Base-by-base conservation (phyloP, 495 filamentous ascomycete species). In the Mycothermus thermophilus region DNA sequence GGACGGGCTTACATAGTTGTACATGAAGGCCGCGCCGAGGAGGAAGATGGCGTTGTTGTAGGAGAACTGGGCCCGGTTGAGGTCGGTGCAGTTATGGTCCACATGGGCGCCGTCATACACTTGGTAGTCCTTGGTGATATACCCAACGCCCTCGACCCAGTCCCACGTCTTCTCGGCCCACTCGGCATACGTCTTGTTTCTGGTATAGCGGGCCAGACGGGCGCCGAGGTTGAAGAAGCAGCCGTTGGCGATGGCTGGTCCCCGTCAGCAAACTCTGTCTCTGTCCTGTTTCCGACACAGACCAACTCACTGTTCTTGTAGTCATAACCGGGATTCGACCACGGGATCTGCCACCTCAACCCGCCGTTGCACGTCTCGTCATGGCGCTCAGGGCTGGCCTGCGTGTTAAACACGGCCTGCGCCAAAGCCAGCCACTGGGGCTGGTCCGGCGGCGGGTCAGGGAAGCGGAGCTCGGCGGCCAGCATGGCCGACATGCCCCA, bases 141-240 rank as follows among this genome's bases (percentile, higher is more conserved):
- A 71, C 0, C 75, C 75, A 18, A 77, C 67, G 5, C 46, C 44
- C 12, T 40, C 35, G 19, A 74, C 66, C 86, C 86, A 94, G 47
- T 84, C 71, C 64, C 69, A 93, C 0, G 70, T 69, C 51, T 66
- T 72, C 18, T 71, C 69, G 5, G 82, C 83, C 76, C 77, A 81
- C 8, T 82, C 64, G 3, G 75, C 68, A 47, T 94, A 94, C 0
- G 79, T 86, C 29, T 70, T 40, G 47, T 94, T 90, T 5, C 66
- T 62, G 3, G 81, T 88, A 46, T 86, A 90, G 32, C 67, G 69
- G 0, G 80, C 81, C 34, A 94, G 63, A 7, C 86, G 69, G 2
- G 85, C 74, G 7, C 79, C 82, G 11, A 93, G 60, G 41, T 90
- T 80, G 59, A 94, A 92, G 60, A 88, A 87, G 40, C 79, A 75